A percentile compares a stretch with the other conserved stretches of the same genome.
Evolutionary conservation across 129 eudicot species (phyloP).

Genomic region (Gnaphalium uliginosum): DNA sequence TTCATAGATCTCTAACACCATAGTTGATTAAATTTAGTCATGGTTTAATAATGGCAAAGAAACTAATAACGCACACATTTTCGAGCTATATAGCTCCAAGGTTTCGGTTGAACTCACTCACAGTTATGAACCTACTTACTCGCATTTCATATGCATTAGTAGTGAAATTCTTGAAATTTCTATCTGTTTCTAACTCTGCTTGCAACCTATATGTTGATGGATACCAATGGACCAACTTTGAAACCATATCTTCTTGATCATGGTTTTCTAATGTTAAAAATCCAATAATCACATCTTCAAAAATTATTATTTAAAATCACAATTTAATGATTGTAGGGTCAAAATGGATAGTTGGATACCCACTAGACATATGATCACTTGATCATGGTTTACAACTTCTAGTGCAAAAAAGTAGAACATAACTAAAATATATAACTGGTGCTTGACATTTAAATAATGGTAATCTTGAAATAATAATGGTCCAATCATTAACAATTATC

Average conservation of each 20-base stretch:
- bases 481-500: constrained; percentile 28
- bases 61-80: background rate
- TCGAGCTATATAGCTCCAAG: background rate
- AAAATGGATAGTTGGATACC: background rate
- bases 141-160: background rate
- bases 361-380: constrained; percentile 26
- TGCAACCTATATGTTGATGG: background rate
- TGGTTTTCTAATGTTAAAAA: background rate
- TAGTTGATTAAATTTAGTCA: background rate
- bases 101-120: background rate
- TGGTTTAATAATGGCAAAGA: background rate
- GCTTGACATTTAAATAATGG: constrained; percentile 13
- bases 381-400: constrained; percentile 34
- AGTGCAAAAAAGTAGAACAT: constrained; percentile 24
- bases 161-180: background rate
- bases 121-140: too few relatives aligned
- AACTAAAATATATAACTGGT: constrained; percentile 14
- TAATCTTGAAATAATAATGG: constrained; percentile 23
- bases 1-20: background rate
- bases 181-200: background rate
- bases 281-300: background rate
- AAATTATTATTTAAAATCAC: background rate
- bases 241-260: background rate
- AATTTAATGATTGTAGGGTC: constrained; percentile 8
- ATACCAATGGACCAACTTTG: background rate